Conservation (phyloP, 495 filamentous ascomycete species). For the Rhypophila decipiens region DNA sequence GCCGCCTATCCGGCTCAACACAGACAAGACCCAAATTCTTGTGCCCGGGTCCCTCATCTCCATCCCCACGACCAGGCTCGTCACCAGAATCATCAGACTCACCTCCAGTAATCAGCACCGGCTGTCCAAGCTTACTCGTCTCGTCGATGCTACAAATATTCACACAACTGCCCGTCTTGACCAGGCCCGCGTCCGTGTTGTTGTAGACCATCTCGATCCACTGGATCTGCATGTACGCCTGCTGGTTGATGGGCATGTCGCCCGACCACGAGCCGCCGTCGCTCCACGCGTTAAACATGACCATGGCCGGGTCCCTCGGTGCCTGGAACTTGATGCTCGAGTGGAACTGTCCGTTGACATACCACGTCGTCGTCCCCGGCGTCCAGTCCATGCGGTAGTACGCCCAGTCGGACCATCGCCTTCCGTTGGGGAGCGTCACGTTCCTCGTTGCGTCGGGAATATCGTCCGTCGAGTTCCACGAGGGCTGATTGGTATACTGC, state of each 20-base stretch:
- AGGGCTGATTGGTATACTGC: constrained; percentile 72
- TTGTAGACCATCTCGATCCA: constrained; percentile 74
- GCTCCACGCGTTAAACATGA: constrained; percentile 71
- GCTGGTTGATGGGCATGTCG: constrained; percentile 52
- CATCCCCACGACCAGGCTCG: not conserved
- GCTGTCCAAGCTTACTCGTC: constrained; percentile 30
- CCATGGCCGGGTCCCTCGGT: constrained; percentile 51
- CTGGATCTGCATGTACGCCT: constrained; percentile 61
- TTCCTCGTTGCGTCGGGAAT: constrained; percentile 41
- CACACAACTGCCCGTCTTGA: constrained; percentile 22
- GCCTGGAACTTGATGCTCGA: constrained; percentile 56
- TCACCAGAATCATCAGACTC: constrained; percentile 3
- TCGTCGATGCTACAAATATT: constrained; percentile 48
- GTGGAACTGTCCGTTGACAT: constrained; percentile 51
- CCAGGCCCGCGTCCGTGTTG: constrained; percentile 27
- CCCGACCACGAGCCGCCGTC: constrained; percentile 69
- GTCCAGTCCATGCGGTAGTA: constrained; percentile 70
- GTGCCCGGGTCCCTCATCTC: not conserved
- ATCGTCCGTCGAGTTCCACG: constrained; percentile 35
- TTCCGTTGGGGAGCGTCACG: constrained; percentile 31
- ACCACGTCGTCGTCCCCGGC: constrained; percentile 55
- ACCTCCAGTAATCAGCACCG: constrained; percentile 22
- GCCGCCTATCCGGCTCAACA: too few species aligned
- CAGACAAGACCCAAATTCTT: not conserved
- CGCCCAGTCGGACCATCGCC: constrained; percentile 61